Evolutionary conservation across 2,329 filamentous ascomycete genomes (phyloP).

Genomic region (Ciborinia camelliae): DNA sequence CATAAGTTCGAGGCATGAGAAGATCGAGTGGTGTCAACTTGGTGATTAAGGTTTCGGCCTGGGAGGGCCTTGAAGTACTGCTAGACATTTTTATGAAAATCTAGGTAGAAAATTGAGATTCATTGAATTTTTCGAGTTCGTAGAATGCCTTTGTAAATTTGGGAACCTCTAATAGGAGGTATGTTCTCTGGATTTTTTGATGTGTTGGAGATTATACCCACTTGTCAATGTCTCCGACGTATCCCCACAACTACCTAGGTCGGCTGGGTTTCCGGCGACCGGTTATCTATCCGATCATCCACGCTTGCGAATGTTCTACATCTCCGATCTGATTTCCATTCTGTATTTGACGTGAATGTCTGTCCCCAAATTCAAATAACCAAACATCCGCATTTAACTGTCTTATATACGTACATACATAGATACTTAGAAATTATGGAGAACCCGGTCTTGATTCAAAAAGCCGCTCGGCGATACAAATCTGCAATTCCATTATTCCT

Average conservation of each 20-base stretch:
- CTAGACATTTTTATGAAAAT: background rate
- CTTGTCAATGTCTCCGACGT: background rate
- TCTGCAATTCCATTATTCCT: constrained; percentile 11
- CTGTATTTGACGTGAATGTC: background rate
- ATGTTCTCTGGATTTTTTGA: background rate
- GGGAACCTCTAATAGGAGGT: background rate
- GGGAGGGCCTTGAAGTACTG: background rate
- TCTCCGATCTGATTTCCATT: background rate
- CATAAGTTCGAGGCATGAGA: constrained; percentile 14
- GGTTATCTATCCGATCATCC: background rate
- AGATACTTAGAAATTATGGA: constrained; percentile 4
- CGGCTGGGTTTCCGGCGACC: background rate
- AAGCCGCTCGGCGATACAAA: constrained; percentile 6
- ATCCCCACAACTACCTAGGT: background rate
- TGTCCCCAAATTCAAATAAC: background rate
- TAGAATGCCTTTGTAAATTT: background rate
- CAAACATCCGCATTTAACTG: background rate
- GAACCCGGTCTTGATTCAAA: constrained; percentile 2
- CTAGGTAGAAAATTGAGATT: background rate
- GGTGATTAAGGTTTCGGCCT: background rate
- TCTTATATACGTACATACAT: background rate
- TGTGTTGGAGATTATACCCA: background rate
- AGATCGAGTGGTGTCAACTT: constrained; percentile 15
- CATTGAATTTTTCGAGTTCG: background rate
- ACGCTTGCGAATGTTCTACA: too few species aligned